These are phyloP conservation scores for Ceratobasidium sp. DNA, from an alignment of 1,284 basidiomycete species.

Conservation along the genomic window DNA sequence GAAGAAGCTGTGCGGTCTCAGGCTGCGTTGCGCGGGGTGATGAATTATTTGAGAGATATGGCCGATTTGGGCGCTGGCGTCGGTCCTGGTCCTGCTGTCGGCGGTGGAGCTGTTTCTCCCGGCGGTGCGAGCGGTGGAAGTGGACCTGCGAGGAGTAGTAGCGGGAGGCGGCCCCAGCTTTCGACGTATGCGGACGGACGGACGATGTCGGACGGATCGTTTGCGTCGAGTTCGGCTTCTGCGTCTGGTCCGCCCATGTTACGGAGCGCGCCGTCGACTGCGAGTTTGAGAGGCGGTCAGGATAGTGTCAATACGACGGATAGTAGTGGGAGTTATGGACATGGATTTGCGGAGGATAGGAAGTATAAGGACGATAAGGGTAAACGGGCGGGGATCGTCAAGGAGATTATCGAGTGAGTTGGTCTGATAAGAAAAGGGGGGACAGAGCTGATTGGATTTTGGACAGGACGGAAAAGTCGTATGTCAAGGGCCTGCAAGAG, in stretches of 20 bases:
- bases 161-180: constrained; percentile 25
- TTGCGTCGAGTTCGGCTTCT: constrained; percentile 45
- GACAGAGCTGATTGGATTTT: constrained; percentile 47
- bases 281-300: constrained; percentile 47
- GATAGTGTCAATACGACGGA: constrained; percentile 49
- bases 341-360: constrained; percentile 68
- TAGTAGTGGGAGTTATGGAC: constrained; percentile 49
- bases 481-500: constrained; percentile 92
- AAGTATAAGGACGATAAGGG: constrained; percentile 90
- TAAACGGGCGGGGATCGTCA: constrained; percentile 82
- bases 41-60: constrained; percentile 95
- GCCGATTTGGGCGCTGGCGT: constrained; percentile 77
- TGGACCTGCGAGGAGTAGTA: not conserved
- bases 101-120: not conserved
- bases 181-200: constrained; percentile 43
- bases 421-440: not conserved
- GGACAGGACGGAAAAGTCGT: constrained; percentile 90
- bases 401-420: constrained; percentile 87
- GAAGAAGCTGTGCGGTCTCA: constrained; percentile 61
- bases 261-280: constrained; percentile 48
- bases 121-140: not conserved
- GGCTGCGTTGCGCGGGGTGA: constrained; percentile 81
- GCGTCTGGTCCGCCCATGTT: constrained; percentile 43
- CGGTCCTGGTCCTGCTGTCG: not conserved
- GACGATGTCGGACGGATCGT: constrained; percentile 45